These are phyloP conservation scores for Penicillium thymicola DNA, from an alignment of 2,329 filamentous ascomycete genomes.

Conservation along the genomic window DNA sequence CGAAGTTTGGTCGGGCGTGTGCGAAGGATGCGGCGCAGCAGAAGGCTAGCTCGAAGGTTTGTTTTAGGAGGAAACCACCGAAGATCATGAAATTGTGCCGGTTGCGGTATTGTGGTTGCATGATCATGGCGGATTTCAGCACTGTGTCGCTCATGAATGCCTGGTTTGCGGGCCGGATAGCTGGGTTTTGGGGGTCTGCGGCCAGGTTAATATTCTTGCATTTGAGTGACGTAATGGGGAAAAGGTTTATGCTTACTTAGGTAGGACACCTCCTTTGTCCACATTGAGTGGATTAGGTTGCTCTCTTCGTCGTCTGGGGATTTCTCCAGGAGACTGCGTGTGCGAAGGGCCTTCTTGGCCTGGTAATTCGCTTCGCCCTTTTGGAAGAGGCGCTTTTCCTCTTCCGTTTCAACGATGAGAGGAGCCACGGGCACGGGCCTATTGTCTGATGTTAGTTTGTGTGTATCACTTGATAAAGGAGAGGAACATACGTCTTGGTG, in stretches of 20 bases:
- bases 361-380: conserved; percentile 64
- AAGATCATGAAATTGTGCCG: conserved; percentile 76
- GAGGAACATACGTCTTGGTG: conserved; percentile 56
- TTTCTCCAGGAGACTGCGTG: conserved; percentile 60
- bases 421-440: conserved; percentile 62
- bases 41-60: conserved; percentile 73
- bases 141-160: conserved; percentile 61
- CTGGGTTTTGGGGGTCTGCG: conserved; percentile 53
- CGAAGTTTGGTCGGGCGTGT: conserved; percentile 66
- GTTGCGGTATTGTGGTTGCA: conserved; percentile 71
- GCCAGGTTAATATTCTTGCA: background rate
- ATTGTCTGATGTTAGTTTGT: conserved; percentile 7
- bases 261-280: conserved; percentile 65
- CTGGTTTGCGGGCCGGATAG: conserved; percentile 56
- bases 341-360: conserved; percentile 62
- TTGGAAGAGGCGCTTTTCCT: conserved; percentile 62
- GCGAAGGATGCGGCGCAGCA: conserved; percentile 70
- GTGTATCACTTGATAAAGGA: background rate
- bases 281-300: conserved; percentile 69
- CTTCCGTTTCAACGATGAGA: conserved; percentile 58
- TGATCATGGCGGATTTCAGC: conserved; percentile 66
- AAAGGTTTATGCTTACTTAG: conserved; percentile 43
- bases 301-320: conserved; percentile 70
- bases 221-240: background rate
- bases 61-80: conserved; percentile 69